Percentiles rank a stretch among this genome's conserved stretches.
Evolutionary conservation across 2,329 filamentous ascomycete species (phyloP).

Genomic region (Colletotrichum chrysophilum): DNA sequence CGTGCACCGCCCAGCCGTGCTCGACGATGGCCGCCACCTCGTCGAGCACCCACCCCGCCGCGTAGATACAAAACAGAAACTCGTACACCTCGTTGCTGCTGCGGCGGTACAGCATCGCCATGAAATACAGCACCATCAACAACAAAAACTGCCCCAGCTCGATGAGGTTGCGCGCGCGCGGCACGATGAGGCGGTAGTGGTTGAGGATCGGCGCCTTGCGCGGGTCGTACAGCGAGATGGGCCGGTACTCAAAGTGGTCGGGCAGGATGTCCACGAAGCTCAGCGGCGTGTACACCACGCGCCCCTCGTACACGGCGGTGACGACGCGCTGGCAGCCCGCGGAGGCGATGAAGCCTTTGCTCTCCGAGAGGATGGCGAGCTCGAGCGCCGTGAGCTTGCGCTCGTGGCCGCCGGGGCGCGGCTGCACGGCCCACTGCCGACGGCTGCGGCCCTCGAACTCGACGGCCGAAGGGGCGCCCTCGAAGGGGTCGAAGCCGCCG

Average conservation of each 20-base stretch:
- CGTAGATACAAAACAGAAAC: slow-evolving; percentile 66
- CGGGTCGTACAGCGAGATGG: slow-evolving; percentile 73
- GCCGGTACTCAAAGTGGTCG: slow-evolving; percentile 74
- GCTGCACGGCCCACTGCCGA: slow-evolving; percentile 42
- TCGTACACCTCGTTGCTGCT: slow-evolving; percentile 56
- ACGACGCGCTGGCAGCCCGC: slow-evolving; percentile 74
- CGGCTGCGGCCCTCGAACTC: slow-evolving; percentile 30
- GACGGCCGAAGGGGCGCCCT: slow-evolving; percentile 68
- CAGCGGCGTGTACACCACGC: slow-evolving; percentile 73
- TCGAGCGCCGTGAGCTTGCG: slow-evolving; percentile 72
- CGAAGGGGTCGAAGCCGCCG: slow-evolving; percentile 74
- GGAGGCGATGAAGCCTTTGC: slow-evolving; percentile 69
- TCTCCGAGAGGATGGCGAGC: slow-evolving; percentile 74
- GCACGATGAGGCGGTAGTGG: slow-evolving; percentile 75
- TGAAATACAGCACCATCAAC: slow-evolving; percentile 65
- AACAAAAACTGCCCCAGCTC: slow-evolving; percentile 71
- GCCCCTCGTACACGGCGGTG: slow-evolving; percentile 71
- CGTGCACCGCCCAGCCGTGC: slow-evolving; percentile 71
- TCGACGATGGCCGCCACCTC: slow-evolving; percentile 70
- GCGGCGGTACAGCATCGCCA: slow-evolving; percentile 67
- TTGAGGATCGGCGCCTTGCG: slow-evolving; percentile 69
- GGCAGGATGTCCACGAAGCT: slow-evolving; percentile 76
- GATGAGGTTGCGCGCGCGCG: slow-evolving; percentile 68
- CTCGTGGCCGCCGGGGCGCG: slow-evolving; percentile 41
- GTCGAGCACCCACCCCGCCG: slow-evolving; percentile 71